A percentile compares a stretch with the other conserved stretches of the same genome.
phyloP scores from a whole-genome alignment of 805 yeast species.

The Sugiyamaella qingdaonensis region DNA sequence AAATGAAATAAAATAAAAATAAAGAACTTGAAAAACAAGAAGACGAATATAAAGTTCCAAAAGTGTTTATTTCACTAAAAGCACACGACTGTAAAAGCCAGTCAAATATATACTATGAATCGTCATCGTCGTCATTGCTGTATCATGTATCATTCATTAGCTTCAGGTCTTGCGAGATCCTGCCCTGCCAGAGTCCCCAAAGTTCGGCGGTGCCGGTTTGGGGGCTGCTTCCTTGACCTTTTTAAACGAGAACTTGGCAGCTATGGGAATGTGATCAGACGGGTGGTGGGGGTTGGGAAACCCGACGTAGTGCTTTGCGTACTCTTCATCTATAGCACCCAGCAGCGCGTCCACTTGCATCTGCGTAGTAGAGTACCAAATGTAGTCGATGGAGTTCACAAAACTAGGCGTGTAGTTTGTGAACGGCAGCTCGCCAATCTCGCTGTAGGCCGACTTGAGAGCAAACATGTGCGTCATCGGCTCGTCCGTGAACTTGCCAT shows the following conservation, averaged over 20 bases:
- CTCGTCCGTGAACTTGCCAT: conserved; percentile 83
- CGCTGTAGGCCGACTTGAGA: conserved; percentile 78
- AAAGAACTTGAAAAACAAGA: background rate
- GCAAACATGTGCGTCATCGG: conserved; percentile 81
- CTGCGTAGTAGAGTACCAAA: conserved; percentile 86
- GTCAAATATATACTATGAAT: conserved; percentile 2
- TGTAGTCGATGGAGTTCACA: conserved; percentile 89
- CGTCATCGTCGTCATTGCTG: background rate
- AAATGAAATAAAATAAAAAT: background rate
- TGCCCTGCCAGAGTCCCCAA: conserved; percentile 11
- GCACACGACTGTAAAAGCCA: conserved; percentile 1
- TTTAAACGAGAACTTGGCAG: conserved; percentile 68
- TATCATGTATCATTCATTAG: background rate
- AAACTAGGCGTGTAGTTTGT: conserved; percentile 93
- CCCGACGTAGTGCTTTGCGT: conserved; percentile 74
- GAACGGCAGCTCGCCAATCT: conserved; percentile 85
- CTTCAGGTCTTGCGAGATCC: conserved; percentile 15
- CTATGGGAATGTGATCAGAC: conserved; percentile 88
- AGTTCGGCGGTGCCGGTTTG: conserved; percentile 22
- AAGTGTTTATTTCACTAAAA: background rate
- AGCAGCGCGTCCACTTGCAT: conserved; percentile 79
- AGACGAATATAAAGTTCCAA: background rate
- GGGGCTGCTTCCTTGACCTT: conserved; percentile 23
- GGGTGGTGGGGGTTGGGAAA: conserved; percentile 93
- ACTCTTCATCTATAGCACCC: conserved; percentile 78